Percentiles rank a stretch among this genome's conserved stretches.
phyloP scores from a whole-genome alignment of 768 basidiomycete genomes.

The Cystobasidium tubakii region DNA sequence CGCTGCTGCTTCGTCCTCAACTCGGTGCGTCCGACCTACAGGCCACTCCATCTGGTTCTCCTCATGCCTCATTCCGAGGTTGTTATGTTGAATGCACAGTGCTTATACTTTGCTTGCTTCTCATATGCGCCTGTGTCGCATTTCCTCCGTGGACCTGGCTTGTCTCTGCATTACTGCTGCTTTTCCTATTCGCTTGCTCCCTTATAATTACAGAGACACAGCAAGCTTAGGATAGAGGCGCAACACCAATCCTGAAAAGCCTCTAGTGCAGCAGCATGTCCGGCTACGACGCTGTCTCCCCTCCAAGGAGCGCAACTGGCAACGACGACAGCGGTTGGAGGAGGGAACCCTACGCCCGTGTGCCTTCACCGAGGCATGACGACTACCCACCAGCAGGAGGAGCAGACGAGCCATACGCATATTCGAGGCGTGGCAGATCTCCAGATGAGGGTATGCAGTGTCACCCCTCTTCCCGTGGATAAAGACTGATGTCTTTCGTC shows the following conservation, averaged over 20 bases:
- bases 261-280: background rate
- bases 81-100: background rate
- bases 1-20: background rate
- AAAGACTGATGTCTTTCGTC: background rate
- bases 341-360: slow-evolving; percentile 4
- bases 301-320: background rate
- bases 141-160: background rate
- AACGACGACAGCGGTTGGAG: slow-evolving; percentile 6
- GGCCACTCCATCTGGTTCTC: background rate
- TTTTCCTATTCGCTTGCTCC: background rate
- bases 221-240: background rate
- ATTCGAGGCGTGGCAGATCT: background rate
- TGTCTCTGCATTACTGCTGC: background rate
- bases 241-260: background rate
- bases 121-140: background rate
- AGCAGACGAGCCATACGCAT: background rate
- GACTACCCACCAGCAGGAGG: slow-evolving; percentile 7
- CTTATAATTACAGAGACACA: background rate
- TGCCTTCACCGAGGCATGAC: background rate
- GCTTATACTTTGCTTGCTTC: background rate
- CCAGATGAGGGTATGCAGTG: slow-evolving; percentile 12
- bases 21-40: slow-evolving; percentile 2
- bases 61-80: background rate
- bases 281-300: background rate
- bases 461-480: background rate